Base-by-base conservation (phyloP, 202 grass and related monocot genomes). In the Cymbopogon flexuosus region DNA sequence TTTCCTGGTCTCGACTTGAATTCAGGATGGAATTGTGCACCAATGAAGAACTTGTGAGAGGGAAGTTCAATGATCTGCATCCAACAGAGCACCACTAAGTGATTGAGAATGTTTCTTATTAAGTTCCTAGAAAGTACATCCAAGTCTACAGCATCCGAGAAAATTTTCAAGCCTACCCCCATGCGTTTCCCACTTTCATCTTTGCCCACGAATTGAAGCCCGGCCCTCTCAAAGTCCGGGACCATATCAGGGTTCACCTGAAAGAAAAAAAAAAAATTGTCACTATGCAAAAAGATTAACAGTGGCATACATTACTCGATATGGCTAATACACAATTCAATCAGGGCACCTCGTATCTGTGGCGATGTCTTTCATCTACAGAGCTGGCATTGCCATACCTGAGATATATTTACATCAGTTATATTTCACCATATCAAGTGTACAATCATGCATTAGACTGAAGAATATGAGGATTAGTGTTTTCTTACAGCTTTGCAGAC, bases 241-340 rank as follows among this genome's bases (percentile, higher is more conserved):
- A 99, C 90, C 87, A 99, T 90, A 74, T 95, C 89, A 78, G 96
- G 96, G 77, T 99, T 99, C 41, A 99, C 88, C 96, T 99, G 81
- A 16, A 77, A 84, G 68, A 65, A 75, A 85, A 35, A 62, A 75
- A 33, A 33, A 27, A 43, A 47, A 64, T 27, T 65, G 45, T 36
- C 7, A 33, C 88, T 80, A 68, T 42, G 54, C 31, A 69, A 21
- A 70, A 84, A 23, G 8, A 58, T 56, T 42, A 49, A 62, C 2
- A 47, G 35, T 19, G 31, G 5, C 15, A 66, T n/a, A 75, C 15
- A 61, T 35, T 34, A 81, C 78, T 58, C 2, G 49, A 52, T 13
- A 30, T 24, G 22, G 62, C 16, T 43, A 56, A 75, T 10, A 70
- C 12, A 52, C 66, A 78, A 75, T 67, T 75, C 72, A 10, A 76